Percentiles rank a stretch among this genome's conserved stretches.
Evolutionary conservation across 2,329 filamentous ascomycete species (phyloP).

Genomic region (Curvularia verruculosa): DNA sequence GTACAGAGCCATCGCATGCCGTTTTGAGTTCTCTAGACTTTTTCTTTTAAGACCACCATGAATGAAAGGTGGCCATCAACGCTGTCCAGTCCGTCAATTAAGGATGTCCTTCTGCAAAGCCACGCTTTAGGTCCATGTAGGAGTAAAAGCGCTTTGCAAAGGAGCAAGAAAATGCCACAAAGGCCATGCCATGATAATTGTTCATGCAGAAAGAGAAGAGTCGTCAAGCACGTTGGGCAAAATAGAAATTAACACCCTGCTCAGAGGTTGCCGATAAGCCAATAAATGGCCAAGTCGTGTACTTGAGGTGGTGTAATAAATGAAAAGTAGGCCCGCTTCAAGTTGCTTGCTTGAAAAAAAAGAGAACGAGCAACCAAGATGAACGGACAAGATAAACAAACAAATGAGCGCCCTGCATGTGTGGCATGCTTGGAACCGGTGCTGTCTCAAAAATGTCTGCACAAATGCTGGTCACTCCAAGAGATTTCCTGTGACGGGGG

Average conservation of each 20-base stretch:
- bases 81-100: neutral
- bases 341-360: neutral
- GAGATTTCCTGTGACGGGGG: neutral
- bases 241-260: conserved; percentile 5
- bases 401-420: neutral
- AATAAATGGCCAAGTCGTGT: neutral
- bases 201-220: conserved; percentile 1
- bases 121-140: conserved; percentile 3
- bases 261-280: conserved; percentile 4
- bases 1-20: neutral
- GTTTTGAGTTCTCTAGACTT: conserved; percentile 3
- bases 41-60: conserved; percentile 1
- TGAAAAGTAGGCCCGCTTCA: conserved; percentile 2
- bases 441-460: neutral
- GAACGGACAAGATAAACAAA: neutral
- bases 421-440: neutral
- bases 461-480: neutral
- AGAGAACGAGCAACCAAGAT: neutral
- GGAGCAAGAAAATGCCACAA: conserved; percentile 5
- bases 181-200: conserved; percentile 10
- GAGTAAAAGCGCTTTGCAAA: conserved; percentile 2
- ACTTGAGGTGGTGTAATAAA: neutral
- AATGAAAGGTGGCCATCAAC: neutral
- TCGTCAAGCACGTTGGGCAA: conserved; percentile 12
- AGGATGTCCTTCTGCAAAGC: conserved; percentile 4